These are phyloP conservation scores for Microcera coccophila DNA, from an alignment of 2,329 filamentous ascomycete genomes.

Conservation along the genomic window DNA sequence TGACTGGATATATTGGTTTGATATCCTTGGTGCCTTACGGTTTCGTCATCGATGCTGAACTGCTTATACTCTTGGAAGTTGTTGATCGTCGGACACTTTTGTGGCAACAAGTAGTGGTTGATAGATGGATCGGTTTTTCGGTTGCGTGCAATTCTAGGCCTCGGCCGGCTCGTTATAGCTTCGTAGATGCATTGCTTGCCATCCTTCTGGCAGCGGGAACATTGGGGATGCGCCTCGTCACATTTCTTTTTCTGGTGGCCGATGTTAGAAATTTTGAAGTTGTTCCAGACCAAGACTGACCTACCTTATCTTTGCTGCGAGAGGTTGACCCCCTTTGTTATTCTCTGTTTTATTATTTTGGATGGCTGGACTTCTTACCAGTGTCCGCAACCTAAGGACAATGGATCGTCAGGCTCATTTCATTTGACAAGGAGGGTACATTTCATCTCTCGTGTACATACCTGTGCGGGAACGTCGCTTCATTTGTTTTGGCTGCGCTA, in stretches of 20 bases:
- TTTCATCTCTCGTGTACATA: conserved; percentile 7
- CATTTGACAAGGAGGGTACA: conserved; percentile 6
- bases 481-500: conserved; percentile 54
- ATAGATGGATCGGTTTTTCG: too few species aligned
- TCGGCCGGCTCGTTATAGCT: too few species aligned
- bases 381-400: conserved; percentile 47
- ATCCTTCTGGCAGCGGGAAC: conserved; percentile 48
- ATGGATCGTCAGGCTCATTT: not conserved
- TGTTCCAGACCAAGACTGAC: not conserved
- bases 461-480: conserved; percentile 54
- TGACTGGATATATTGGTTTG: too few species aligned
- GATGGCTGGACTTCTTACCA: conserved; percentile 41
- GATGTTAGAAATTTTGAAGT: not conserved
- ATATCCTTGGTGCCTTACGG: too few species aligned
- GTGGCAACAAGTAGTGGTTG: too few species aligned
- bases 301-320: conserved; percentile 55
- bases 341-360: too few species aligned
- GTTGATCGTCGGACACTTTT: too few species aligned
- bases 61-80: too few species aligned
- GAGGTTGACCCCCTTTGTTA: too few species aligned
- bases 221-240: conserved; percentile 49
- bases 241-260: conserved; percentile 54
- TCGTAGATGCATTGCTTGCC: conserved; percentile 50
- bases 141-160: too few species aligned
- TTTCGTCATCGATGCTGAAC: too few species aligned